phyloP scores from a whole-genome alignment of 225 moss, liverwort and hornwort species.

The Pseudoscleropodium purum region DNA sequence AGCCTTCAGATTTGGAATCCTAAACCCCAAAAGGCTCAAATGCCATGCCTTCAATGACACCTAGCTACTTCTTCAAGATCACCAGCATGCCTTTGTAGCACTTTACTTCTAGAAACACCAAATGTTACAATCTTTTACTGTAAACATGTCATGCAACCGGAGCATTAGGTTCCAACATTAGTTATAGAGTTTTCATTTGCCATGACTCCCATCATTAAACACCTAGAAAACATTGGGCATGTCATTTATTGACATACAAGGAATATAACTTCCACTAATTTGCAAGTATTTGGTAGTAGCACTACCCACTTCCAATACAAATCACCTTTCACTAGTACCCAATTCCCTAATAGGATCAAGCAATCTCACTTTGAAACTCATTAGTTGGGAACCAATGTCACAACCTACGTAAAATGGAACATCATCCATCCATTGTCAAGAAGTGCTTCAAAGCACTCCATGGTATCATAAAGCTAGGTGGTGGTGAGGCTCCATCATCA shows the following conservation, averaged over 20 bases:
- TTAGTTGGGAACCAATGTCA: not conserved
- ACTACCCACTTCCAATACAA: rapidly evolving
- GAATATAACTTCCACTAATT: not conserved
- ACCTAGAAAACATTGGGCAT: rapidly evolving
- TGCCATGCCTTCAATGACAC: not conserved
- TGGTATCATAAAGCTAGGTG: rapidly evolving
- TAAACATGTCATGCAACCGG: no score
- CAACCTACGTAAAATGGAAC: rapidly evolving
- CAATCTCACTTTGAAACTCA: not conserved
- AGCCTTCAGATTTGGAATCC: not conserved
- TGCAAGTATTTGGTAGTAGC: not conserved
- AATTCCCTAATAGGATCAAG: not conserved
- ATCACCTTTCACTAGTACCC: not conserved
- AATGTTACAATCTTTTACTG: no score
- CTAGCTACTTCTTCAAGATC: no score
- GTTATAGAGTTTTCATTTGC: no score
- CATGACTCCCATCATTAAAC: no score
- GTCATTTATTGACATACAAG: not conserved
- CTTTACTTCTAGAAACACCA: not conserved
- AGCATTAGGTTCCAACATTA: no score
- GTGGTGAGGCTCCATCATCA: not conserved
- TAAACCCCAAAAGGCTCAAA: not conserved
- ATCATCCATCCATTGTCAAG: not conserved
- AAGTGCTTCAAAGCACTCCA: not conserved
- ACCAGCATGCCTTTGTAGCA: not conserved